Evolutionary conservation across 2,329 filamentous ascomycete species (phyloP).

Genomic region (Pseudogymnoascus verrucosus): DNA sequence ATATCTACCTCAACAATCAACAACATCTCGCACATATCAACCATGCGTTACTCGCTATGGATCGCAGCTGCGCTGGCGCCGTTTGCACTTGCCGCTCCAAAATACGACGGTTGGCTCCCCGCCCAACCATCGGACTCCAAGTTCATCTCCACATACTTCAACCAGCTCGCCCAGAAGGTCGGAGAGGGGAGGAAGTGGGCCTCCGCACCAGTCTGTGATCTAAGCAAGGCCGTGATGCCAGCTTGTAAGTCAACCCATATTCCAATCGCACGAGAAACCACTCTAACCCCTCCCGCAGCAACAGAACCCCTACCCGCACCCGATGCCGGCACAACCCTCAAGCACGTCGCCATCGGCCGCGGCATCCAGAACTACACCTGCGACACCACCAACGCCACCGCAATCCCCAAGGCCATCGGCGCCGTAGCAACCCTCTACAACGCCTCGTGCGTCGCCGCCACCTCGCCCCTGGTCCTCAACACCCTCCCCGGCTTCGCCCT

Average conservation of each 20-base stretch:
- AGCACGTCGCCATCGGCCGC: constrained; percentile 76
- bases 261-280: constrained; percentile 6
- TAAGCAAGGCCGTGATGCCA: constrained; percentile 45
- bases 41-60: constrained; percentile 44
- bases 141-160: constrained; percentile 53
- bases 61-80: constrained; percentile 40
- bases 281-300: constrained; percentile 32
- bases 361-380: constrained; percentile 96
- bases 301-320: constrained; percentile 53
- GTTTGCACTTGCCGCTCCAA: constrained; percentile 32
- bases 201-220: constrained; percentile 42
- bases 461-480: constrained; percentile 58
- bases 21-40: constrained; percentile 5
- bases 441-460: constrained; percentile 67
- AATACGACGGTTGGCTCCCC: constrained; percentile 16
- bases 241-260: constrained; percentile 32
- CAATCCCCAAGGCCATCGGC: constrained; percentile 57
- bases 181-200: constrained; percentile 37
- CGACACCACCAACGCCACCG: constrained; percentile 48
- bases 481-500: constrained; percentile 61
- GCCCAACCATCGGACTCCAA: constrained; percentile 21
- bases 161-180: constrained; percentile 48
- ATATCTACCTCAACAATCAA: background rate
- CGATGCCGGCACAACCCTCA: constrained; percentile 51
- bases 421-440: constrained; percentile 84